Percentiles rank a stretch among this genome's conserved stretches.
phyloP scores from a whole-genome alignment of 768 basidiomycete genomes.

The Chalciporus pseudorubinellus region DNA sequence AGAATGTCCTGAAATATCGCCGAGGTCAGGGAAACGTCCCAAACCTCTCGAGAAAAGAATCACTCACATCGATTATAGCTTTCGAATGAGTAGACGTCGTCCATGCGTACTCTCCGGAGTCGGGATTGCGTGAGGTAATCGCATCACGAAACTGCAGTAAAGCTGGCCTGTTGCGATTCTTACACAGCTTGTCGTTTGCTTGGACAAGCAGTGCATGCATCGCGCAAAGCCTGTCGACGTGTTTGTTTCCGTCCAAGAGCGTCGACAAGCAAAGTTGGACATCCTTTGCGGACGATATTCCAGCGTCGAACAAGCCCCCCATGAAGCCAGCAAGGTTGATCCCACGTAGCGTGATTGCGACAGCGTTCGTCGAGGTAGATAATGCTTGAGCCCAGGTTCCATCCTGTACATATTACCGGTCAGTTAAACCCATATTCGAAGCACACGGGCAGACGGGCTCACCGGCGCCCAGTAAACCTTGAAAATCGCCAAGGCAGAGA shows the following conservation, averaged over 20 bases:
- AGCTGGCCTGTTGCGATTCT: conserved; percentile 15
- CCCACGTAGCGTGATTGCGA: conserved; percentile 13
- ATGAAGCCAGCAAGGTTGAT: conserved; percentile 34
- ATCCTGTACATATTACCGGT: conserved; percentile 10
- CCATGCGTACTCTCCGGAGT: conserved; percentile 25
- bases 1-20: conserved; percentile 27
- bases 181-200: conserved; percentile 34
- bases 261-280: conserved; percentile 28
- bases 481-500: conserved; percentile 13
- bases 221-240: conserved; percentile 32
- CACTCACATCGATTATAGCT: conserved; percentile 19
- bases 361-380: not conserved
- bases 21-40: not conserved
- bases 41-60: too few relatives aligned
- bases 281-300: conserved; percentile 25
- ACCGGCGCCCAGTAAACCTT: conserved; percentile 16
- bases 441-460: not conserved
- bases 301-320: conserved; percentile 31
- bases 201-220: conserved; percentile 35
- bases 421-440: not conserved
- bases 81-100: conserved; percentile 11
- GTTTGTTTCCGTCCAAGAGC: conserved; percentile 17
- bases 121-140: conserved; percentile 10
- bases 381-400: conserved; percentile 8
- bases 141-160: conserved; percentile 19